Percentiles rank a stretch among this genome's conserved stretches.
Conservation (phyloP, 192 early-diverging fungal genomes). For the Umbelopsis sp. region DNA sequence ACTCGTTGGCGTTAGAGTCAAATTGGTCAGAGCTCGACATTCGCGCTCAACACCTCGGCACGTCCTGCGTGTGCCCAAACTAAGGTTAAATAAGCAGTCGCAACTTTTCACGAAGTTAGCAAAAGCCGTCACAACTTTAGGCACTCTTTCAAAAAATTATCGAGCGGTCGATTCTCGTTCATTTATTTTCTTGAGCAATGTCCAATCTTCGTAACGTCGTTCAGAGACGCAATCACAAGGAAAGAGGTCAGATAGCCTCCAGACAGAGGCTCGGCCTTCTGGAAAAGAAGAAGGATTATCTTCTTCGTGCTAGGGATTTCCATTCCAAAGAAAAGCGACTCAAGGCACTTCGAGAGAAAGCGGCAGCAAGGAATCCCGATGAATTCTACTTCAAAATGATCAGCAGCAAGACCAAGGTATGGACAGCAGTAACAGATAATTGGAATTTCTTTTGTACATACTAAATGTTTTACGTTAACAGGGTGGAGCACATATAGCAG, state of each 20-base stretch:
- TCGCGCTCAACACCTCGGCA: not conserved
- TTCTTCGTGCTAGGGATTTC: constrained; percentile 90
- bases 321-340: constrained; percentile 84
- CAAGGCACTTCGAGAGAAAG: constrained; percentile 86
- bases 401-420: constrained; percentile 76
- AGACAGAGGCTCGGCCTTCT: constrained; percentile 77
- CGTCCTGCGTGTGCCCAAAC: not conserved
- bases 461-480: constrained; percentile 1
- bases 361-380: constrained; percentile 87
- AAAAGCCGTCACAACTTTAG: constrained; percentile 3
- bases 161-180: not conserved
- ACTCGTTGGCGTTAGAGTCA: constrained; percentile 5
- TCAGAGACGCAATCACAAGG: constrained; percentile 87
- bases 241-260: constrained; percentile 74
- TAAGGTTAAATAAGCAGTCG: not conserved
- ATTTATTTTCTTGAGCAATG: constrained; percentile 32
- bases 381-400: constrained; percentile 99
- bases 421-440: not conserved
- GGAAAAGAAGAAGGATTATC: constrained; percentile 99
- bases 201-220: constrained; percentile 82
- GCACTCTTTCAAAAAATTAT: not conserved
- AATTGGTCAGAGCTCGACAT: constrained; percentile 14
- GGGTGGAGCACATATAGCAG: constrained; percentile 78
- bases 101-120: not conserved
- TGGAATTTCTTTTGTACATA: not conserved